Percentiles rank a stretch among this genome's conserved stretches.
Evolutionary conservation across 169 alveolate species (phyloP).

Genomic region (Condylostoma magnum): DNA sequence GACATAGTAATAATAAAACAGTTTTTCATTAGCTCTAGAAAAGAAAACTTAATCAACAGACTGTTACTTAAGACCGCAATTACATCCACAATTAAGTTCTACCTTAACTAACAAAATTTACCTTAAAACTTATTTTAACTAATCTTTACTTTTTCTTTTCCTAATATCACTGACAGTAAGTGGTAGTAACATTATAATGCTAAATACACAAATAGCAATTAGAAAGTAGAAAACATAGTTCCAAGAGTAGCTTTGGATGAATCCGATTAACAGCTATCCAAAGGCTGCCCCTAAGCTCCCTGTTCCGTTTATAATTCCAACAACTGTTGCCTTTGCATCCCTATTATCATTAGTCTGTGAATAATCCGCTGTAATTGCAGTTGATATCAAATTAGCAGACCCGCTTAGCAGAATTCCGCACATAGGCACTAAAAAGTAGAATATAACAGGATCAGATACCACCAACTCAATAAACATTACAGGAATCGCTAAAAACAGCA

Average conservation of each 20-base stretch:
- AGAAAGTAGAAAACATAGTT: conserved; percentile 1
- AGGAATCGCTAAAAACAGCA: conserved; percentile 31
- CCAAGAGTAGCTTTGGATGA: conserved; percentile 2
- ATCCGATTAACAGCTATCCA: conserved; percentile 18
- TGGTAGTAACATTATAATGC: too few species aligned
- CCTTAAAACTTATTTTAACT: too few species aligned
- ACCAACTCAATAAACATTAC: neutral
- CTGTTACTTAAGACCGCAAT: too few species aligned
- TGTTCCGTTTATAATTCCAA: conserved; percentile 28
- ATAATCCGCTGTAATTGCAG: conserved; percentile 33
- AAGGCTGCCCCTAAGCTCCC: conserved; percentile 30
- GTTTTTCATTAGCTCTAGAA: too few species aligned
- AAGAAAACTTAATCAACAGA: too few species aligned
- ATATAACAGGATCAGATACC: neutral
- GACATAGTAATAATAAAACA: too few species aligned
- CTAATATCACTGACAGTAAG: too few species aligned
- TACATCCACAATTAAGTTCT: too few species aligned
- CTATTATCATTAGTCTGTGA: neutral
- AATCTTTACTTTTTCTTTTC: too few species aligned
- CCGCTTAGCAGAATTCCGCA: conserved; percentile 37
- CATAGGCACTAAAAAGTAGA: neutral
- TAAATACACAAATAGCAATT: neutral
- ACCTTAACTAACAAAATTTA: too few species aligned
- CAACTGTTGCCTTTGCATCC: conserved; percentile 23
- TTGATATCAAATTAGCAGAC: conserved; percentile 27